Percentiles rank a stretch among this genome's conserved stretches.
Conservation (phyloP, 441 rosid genomes). For the Erysimum cheiri region DNA sequence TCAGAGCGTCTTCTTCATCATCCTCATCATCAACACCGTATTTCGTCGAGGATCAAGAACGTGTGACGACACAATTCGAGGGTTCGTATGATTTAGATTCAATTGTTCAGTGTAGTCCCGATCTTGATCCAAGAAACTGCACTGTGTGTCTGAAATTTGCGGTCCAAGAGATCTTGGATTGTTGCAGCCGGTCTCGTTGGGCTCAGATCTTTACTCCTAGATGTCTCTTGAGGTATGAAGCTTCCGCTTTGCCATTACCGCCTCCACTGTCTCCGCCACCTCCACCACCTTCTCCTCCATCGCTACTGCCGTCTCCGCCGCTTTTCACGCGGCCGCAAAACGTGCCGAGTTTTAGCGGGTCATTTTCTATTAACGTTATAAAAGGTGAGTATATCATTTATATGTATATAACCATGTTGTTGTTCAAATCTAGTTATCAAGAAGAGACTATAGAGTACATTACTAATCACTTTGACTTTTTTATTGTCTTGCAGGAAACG, state of each 20-base stretch:
- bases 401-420: background rate
- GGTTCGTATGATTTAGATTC: background rate
- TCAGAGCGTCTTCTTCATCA: background rate
- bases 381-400: background rate
- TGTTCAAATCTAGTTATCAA: background rate
- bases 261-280: background rate
- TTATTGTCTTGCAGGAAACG: background rate
- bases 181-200: conserved; percentile 18
- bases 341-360: background rate
- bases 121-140: conserved; percentile 31
- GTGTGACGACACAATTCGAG: background rate
- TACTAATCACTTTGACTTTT: background rate
- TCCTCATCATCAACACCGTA: background rate
- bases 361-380: background rate
- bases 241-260: background rate
- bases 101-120: conserved; percentile 29
- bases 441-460: background rate
- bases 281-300: background rate
- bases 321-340: background rate
- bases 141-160: conserved; percentile 29
- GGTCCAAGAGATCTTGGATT: background rate
- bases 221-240: conserved; percentile 20
- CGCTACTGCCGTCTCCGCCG: background rate
- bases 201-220: conserved; percentile 24
- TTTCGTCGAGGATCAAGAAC: conserved; percentile 3